Percentiles rank a stretch among this genome's conserved stretches.
These are phyloP conservation scores for Setaria italica DNA, from an alignment of 202 grass and related monocot species.

Conservation along the genomic window DNA sequence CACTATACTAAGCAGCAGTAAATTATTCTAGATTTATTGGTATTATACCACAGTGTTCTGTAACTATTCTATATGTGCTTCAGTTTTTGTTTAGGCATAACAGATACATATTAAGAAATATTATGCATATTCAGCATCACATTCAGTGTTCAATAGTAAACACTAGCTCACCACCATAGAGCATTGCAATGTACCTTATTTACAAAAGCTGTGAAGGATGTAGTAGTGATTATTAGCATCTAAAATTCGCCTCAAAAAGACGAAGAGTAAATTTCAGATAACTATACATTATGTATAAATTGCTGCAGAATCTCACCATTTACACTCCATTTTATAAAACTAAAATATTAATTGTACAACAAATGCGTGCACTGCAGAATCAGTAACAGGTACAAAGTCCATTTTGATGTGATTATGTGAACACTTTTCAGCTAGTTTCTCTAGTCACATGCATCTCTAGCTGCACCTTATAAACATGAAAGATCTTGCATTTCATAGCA, in stretches of 20 bases:
- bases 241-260: background rate
- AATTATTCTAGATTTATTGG: background rate
- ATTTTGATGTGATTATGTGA: conserved; percentile 8
- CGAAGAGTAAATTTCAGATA: background rate
- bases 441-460: background rate
- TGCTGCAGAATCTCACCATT: background rate
- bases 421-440: background rate
- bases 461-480: background rate
- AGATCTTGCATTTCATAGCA: background rate
- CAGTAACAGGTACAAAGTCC: background rate
- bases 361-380: background rate
- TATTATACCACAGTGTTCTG: background rate
- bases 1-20: background rate
- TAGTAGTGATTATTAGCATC: background rate
- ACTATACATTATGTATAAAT: background rate
- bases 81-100: background rate
- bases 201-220: conserved; percentile 20
- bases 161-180: background rate
- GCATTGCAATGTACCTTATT: conserved; percentile 26
- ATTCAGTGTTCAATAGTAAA: background rate
- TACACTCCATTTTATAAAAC: background rate
- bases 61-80: background rate
- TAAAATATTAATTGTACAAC: background rate
- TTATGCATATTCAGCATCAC: background rate
- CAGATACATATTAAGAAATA: background rate